Conservation (phyloP, 2,329 filamentous ascomycete species). For the Epichloe scottii region DNA sequence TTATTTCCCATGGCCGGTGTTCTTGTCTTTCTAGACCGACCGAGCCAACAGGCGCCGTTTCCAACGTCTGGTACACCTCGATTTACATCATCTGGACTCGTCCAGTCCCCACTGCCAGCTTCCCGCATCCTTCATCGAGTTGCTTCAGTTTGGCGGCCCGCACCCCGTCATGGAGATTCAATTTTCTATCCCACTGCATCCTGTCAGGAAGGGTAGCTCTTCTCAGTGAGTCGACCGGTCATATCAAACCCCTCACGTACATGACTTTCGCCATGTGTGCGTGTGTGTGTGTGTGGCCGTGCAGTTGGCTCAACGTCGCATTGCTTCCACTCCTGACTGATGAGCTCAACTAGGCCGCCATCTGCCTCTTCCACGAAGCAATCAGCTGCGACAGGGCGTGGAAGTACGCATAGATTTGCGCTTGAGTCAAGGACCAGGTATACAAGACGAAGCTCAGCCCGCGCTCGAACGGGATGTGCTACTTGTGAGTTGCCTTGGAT, state of each 20-base stretch:
- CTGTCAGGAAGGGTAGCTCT: constrained; percentile 9
- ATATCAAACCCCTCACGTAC: background rate
- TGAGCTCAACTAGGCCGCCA: background rate
- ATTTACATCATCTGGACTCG: background rate
- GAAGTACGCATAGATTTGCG: constrained; percentile 24
- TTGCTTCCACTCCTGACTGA: background rate
- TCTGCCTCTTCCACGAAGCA: background rate
- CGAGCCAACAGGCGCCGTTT: background rate
- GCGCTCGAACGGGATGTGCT: constrained; percentile 25
- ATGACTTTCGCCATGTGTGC: background rate
- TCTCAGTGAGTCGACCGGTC: constrained; percentile 13
- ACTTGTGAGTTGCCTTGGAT: constrained; percentile 20
- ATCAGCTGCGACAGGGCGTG: constrained; percentile 9
- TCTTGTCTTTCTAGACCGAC: too few relatives aligned
- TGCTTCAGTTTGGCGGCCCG: background rate
- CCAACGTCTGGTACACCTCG: background rate
- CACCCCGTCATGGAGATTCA: constrained; percentile 24
- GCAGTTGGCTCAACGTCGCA: background rate
- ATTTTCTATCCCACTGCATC: constrained; percentile 21
- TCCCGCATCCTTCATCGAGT: too few relatives aligned
- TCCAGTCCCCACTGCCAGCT: too few relatives aligned
- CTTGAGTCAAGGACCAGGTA: constrained; percentile 25
- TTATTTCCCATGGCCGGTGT: background rate
- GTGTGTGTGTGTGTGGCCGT: too few relatives aligned
- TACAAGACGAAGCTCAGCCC: constrained; percentile 25